phyloP scores from a whole-genome alignment of 2,329 filamentous ascomycete genomes.

The Penicillium thymicola region DNA sequence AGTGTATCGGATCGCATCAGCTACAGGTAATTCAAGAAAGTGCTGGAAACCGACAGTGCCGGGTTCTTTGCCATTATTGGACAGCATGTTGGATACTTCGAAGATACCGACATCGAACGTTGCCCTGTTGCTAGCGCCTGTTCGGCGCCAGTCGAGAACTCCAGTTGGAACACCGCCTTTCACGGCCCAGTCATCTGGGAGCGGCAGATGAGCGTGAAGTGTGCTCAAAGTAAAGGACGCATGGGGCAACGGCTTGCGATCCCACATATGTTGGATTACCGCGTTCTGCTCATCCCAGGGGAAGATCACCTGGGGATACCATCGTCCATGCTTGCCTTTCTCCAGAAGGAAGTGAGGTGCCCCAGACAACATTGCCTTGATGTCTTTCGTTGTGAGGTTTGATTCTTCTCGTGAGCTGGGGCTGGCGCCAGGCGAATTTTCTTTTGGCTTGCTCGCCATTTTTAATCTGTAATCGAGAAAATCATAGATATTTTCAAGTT shows the following conservation, averaged over 20 bases:
- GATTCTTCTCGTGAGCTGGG: not conserved
- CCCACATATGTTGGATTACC: constrained; percentile 40
- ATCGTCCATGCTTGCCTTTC: constrained; percentile 38
- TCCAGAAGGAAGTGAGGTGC: constrained; percentile 47
- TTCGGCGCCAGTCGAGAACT: constrained; percentile 22
- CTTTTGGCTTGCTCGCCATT: not conserved
- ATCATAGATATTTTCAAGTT: constrained; percentile 29
- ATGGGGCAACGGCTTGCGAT: constrained; percentile 40
- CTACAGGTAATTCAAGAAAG: constrained; percentile 47
- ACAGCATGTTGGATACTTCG: constrained; percentile 51
- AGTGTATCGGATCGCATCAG: constrained; percentile 32
- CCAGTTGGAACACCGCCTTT: constrained; percentile 28
- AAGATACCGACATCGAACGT: constrained; percentile 46
- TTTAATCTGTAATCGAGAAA: constrained; percentile 24
- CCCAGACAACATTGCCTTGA: constrained; percentile 42
- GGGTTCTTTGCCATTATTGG: constrained; percentile 43
- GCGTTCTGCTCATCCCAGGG: constrained; percentile 43
- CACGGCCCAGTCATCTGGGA: constrained; percentile 36
- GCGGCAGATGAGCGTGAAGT: constrained; percentile 45
- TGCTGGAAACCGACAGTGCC: constrained; percentile 48
- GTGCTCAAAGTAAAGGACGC: constrained; percentile 43
- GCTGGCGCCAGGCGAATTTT: not conserved
- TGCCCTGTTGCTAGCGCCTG: constrained; percentile 32
- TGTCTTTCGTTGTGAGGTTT: constrained; percentile 34
- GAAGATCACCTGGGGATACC: constrained; percentile 45